Evolutionary conservation across 257 asterid species (phyloP).

Genomic region (Cruciata laevipes): DNA sequence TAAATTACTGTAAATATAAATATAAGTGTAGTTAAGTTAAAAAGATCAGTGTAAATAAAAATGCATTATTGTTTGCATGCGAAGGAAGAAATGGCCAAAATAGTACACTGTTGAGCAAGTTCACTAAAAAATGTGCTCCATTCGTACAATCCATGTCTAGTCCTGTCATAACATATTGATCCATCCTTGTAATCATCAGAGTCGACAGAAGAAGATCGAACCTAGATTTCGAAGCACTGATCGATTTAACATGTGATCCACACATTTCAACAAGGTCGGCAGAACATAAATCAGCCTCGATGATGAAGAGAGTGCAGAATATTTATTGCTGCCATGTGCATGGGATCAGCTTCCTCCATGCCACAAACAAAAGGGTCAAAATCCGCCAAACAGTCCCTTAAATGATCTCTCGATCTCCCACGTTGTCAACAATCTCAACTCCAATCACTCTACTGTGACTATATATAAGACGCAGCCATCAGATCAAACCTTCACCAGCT

Average conservation of each 20-base stretch:
- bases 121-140: background rate
- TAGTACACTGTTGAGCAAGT: background rate
- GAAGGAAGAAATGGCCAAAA: background rate
- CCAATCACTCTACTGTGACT: background rate
- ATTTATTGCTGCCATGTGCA: slow-evolving; percentile 4
- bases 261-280: background rate
- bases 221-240: background rate
- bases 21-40: background rate
- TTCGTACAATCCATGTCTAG: background rate
- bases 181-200: background rate
- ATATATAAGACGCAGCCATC: background rate
- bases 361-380: background rate
- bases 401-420: background rate
- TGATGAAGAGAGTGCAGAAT: background rate
- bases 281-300: background rate
- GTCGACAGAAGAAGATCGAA: background rate
- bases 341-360: background rate
- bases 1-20: no score
- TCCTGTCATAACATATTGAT: background rate
- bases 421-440: slow-evolving; percentile 24
- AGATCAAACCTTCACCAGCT: background rate
- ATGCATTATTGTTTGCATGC: no score
- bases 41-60: background rate
- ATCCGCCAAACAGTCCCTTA: slow-evolving; percentile 1
- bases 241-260: background rate